Evolutionary conservation across 129 eudicot genomes (phyloP).

Genomic region (Erigeron canadensis): DNA sequence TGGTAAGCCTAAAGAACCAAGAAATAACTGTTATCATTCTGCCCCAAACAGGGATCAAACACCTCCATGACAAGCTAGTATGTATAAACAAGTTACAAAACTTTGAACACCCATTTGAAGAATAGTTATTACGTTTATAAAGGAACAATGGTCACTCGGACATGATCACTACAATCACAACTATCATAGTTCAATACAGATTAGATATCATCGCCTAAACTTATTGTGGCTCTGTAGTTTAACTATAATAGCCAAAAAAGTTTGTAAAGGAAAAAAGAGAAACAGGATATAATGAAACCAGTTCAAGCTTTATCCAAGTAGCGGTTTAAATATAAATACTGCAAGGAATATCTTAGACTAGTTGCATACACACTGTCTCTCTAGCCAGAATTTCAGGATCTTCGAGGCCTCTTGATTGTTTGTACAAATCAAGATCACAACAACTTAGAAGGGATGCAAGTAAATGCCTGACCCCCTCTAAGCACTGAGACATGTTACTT

Average conservation of each 20-base stretch:
- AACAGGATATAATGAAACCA: background rate
- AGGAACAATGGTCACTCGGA: too few species aligned
- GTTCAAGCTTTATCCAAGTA: slow-evolving; percentile 9
- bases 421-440: slow-evolving; percentile 71
- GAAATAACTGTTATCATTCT: too few species aligned
- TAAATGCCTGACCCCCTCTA: slow-evolving; percentile 86
- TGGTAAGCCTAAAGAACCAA: too few species aligned
- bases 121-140: too few species aligned
- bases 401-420: slow-evolving; percentile 74
- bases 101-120: too few species aligned
- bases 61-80: background rate
- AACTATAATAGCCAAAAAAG: background rate
- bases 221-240: too few species aligned
- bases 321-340: slow-evolving; percentile 1
- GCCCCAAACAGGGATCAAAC: background rate
- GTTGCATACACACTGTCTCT: slow-evolving; percentile 86
- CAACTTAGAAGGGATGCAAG: slow-evolving; percentile 65
- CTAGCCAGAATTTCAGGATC: slow-evolving; percentile 91
- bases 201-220: too few species aligned
- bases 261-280: background rate
- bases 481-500: slow-evolving; percentile 84
- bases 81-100: background rate
- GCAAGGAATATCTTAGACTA: slow-evolving; percentile 1
- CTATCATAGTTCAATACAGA: too few species aligned
- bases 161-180: too few species aligned